Base-by-base conservation (phyloP, 805 yeast species). In the Cyberlindnera mycetangii region DNA sequence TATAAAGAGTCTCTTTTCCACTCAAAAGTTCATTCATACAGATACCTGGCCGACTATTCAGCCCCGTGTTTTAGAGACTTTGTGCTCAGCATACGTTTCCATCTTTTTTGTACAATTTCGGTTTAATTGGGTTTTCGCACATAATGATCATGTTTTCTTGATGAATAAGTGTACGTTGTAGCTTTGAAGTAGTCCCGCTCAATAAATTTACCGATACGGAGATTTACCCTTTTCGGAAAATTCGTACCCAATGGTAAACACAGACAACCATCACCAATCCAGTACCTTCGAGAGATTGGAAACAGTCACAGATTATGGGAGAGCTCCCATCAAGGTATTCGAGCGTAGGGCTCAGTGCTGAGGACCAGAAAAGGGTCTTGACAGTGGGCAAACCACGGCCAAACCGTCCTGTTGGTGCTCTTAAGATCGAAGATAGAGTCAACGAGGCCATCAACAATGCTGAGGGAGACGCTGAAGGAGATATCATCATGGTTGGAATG, bases 401-500 rank as follows among this genome's bases (percentile, higher is more conserved):
- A 15, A 47, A 48, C 42, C 46, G 56, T 10, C 57, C 58, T 14
- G 48, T 54, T 25, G 62, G 61, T 5, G 60, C 61, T 10, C 37
- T 53, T 12, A 50, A 52, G 42, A 51, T 57, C n/a, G 60, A 54
- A 30, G 54, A 51, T 15, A 45, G 56, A 27, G 63, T 58, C 4
- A 40, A 48, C 16, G 50, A 55, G 35, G 56, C 49, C 1, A 17
- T 53, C 6, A 33, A 20, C 4, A 24, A 33, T 8, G 41, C 39
- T 17, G 17, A 32, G 5, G 42, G 38, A 7, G 56, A 52, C 17
- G 28, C 19, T 0, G 62, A 62, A 30, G 67, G 64, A n/a, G 81
- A 76, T 51, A 62, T 69, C 4, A 74, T 70, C 31, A 76, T 76
- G 81, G 47, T 68, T 17, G 74, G 73, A 2, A 68, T 74, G 60